Conservation (phyloP, 805 yeast species). For the Schizosaccharomyces octosporus region DNA sequence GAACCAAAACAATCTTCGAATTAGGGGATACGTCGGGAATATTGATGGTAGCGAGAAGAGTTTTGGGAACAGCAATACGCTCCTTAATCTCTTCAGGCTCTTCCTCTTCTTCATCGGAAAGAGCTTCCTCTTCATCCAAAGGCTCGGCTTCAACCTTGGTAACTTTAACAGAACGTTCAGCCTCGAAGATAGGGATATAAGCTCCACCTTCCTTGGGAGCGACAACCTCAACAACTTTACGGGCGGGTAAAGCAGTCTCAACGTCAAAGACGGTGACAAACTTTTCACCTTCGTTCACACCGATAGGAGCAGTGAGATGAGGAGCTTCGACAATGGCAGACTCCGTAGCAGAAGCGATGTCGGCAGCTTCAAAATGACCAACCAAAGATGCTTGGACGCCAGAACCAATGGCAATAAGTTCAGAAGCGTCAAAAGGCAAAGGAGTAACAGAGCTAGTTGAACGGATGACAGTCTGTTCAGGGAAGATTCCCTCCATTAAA, state of each 20-base stretch:
- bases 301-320: conserved; percentile 64
- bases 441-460: conserved; percentile 65
- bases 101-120: conserved; percentile 31
- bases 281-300: conserved; percentile 37
- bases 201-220: conserved; percentile 34
- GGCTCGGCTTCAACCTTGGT: conserved; percentile 45
- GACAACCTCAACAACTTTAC: conserved; percentile 42
- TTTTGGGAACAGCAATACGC: conserved; percentile 36
- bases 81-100: conserved; percentile 74
- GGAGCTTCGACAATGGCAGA: conserved; percentile 73
- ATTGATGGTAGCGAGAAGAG: conserved; percentile 23
- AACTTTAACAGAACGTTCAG: conserved; percentile 61
- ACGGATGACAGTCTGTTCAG: conserved; percentile 46
- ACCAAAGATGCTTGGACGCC: conserved; percentile 81
- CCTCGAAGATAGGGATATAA: conserved; percentile 59
- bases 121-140: conserved; percentile 28
- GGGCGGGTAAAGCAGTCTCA: conserved; percentile 79
- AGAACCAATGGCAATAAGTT: conserved; percentile 78
- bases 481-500: conserved; percentile 51
- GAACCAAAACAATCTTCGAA: conserved; percentile 35
- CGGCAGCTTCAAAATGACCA: conserved; percentile 50
- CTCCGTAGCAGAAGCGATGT: conserved; percentile 38
- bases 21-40: conserved; percentile 54
- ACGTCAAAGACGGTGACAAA: conserved; percentile 51
- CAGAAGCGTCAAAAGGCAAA: conserved; percentile 44